Base-by-base conservation (phyloP, 2,329 filamentous ascomycete species). In the Neofusicoccum ribis region DNA sequence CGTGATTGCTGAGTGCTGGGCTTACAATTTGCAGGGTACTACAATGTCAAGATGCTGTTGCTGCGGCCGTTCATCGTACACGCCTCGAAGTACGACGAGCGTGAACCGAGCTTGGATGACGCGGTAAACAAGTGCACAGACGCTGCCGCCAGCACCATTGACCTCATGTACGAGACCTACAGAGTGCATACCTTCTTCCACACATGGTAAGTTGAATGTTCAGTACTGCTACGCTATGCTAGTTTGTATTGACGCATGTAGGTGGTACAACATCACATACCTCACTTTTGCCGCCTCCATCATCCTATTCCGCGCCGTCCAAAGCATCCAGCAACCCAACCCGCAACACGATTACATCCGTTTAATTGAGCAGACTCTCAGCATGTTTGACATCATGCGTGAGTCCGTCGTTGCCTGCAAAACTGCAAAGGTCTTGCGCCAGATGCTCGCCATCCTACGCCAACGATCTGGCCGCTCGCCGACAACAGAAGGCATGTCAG, bases 191-290 rank as follows among this genome's bases (percentile, higher is more conserved):
- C 72, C 0, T 80, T 78, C 66, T 80, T 80, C 70, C 76, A 77
- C 47, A 79, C 77, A 66, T 81, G 79, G 79, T 80, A 69, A 12
- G 70, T 66, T 54, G 14, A 1, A 37, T 9, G 34, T 20, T 7
- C 1, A 6, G 0, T 41, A 9, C 27, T 3, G 1, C 5, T 8
- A 43, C 44, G 15, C 8, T 12, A 6, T 14, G 20, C 43, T 17
- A 1, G 4, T 51, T 1, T 47, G 68, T 31, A 31, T 7, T 31
- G 23, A 31, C 17, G 2, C 14, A 1, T 9, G 4, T 49, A 79
- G 77, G 77, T 79, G 77, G 74, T 80, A 81, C 62, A 80, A 81
- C 65, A 74, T 76, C 47, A 80, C 78, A 0, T 81, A 80, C 51
- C 72, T 79, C 3, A 76, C 78, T 69, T 79, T 79, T 61, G 78